These are phyloP conservation scores for Cystobasidiaceae sp. DNA, from an alignment of 1,284 basidiomycete genomes.

Conservation along the genomic window DNA sequence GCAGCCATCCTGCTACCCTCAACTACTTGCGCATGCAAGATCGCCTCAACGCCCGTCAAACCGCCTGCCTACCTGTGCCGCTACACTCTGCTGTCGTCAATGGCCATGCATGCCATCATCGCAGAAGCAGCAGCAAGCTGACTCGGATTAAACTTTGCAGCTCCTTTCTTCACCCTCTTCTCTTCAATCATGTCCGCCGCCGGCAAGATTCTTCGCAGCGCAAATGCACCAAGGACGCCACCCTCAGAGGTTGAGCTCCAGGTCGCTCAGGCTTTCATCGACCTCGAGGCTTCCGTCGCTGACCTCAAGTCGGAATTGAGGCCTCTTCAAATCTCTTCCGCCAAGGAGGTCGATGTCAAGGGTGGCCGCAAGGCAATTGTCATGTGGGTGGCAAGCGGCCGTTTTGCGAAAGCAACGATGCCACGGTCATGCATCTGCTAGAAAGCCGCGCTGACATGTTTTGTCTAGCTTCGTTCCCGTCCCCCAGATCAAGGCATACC, in stretches of 20 bases:
- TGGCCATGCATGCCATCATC: too few species aligned
- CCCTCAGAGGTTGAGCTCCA: conserved; percentile 88
- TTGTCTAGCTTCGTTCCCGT: conserved; percentile 92
- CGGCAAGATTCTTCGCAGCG: conserved; percentile 86
- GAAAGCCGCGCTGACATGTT: too few species aligned
- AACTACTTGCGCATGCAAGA: too few species aligned
- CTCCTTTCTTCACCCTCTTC: too few species aligned
- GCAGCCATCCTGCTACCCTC: too few species aligned
- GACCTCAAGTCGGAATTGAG: conserved; percentile 97
- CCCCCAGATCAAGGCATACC: conserved; percentile 97
- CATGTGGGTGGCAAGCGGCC: conserved; percentile 51
- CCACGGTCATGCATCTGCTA: too few species aligned
- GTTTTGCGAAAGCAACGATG: too few species aligned
- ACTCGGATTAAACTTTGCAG: too few species aligned
- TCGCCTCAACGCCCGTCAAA: too few species aligned
- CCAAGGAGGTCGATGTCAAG: conserved; percentile 97
- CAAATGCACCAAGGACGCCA: conserved; percentile 83
- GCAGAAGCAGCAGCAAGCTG: too few species aligned
- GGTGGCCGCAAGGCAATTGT: conserved; percentile 97
- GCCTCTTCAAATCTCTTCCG: conserved; percentile 93
- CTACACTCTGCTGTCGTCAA: too few species aligned
- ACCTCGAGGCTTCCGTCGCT: conserved; percentile 96
- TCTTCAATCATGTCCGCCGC: conserved; percentile 35
- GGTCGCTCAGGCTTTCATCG: conserved; percentile 93
- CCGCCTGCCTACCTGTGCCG: too few species aligned